Conservation (phyloP, 2,329 filamentous ascomycete genomes). For the Fusarium sambucinum region DNA sequence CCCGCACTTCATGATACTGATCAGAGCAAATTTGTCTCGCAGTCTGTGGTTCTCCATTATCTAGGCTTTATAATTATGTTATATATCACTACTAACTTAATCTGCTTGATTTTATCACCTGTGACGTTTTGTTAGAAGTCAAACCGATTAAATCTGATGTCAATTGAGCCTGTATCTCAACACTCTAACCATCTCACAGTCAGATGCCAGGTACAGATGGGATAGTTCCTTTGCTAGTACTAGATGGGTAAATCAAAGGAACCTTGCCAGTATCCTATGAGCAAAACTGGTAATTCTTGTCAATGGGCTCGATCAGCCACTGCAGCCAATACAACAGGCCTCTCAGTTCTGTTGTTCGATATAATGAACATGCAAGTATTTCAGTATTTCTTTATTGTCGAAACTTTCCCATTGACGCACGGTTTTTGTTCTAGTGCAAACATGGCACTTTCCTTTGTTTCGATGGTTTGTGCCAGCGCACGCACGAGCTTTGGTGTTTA, state of each 20-base stretch:
- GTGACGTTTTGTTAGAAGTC: neutral
- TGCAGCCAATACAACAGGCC: accelerated
- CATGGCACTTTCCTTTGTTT: neutral
- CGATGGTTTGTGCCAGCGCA: neutral
- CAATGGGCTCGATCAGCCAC: neutral
- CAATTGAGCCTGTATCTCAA: neutral
- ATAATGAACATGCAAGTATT: neutral
- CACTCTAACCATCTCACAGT: neutral
- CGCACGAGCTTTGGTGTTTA: neutral
- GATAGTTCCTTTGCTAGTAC: accelerated
- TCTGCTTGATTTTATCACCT: too few species aligned
- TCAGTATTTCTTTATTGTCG: neutral
- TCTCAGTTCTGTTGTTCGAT: too few species aligned
- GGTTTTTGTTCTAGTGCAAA: neutral
- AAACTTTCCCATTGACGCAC: too few species aligned
- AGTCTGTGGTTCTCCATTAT: neutral
- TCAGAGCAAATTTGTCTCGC: neutral
- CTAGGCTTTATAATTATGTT: too few species aligned
- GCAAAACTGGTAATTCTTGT: neutral
- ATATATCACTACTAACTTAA: too few species aligned
- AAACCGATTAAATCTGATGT: neutral
- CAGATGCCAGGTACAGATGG: accelerated
- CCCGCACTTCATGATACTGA: neutral
- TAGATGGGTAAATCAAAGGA: accelerated
- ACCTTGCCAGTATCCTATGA: neutral